Evolutionary conservation across 441 rosid genomes (phyloP).

Genomic region (Lepidium campestre): DNA sequence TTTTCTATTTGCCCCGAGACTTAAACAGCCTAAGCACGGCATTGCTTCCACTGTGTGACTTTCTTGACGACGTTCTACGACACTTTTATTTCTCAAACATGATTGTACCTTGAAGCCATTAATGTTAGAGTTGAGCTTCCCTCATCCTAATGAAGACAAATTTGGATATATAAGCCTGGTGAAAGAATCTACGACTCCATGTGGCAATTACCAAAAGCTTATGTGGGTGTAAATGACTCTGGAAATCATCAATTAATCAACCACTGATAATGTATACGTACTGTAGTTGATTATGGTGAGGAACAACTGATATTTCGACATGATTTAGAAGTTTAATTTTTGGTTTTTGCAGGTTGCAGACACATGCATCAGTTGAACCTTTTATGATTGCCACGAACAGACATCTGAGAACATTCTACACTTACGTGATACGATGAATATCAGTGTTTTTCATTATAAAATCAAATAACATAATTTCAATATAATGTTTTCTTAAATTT

Average conservation of each 20-base stretch:
- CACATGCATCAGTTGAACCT: conserved; percentile 84
- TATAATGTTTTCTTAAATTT: no score
- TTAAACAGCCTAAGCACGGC: no score
- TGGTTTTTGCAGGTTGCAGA: conserved; percentile 45
- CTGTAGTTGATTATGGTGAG: background rate
- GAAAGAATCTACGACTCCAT: conserved; percentile 47
- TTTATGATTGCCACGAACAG: conserved; percentile 78
- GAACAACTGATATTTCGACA: background rate
- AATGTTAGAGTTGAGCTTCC: conserved; percentile 61
- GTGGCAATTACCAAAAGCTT: conserved; percentile 95
- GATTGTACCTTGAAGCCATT: conserved; percentile 59
- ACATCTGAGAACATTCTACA: conserved; percentile 76
- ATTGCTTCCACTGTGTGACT: no score
- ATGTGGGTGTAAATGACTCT: conserved; percentile 70
- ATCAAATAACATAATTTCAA: no score
- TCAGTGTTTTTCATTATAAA: no score
- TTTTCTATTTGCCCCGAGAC: no score
- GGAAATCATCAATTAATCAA: conserved; percentile 81
- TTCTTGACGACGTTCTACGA: no score
- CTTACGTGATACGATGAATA: conserved; percentile 88
- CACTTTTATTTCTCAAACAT: conserved; percentile 48
- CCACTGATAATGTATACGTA: conserved; percentile 50
- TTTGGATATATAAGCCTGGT: conserved; percentile 56
- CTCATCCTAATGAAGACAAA: conserved; percentile 48
- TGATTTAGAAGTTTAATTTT: background rate